Base-by-base conservation (phyloP, 768 basidiomycete genomes). In the Boletus bicolor region DNA sequence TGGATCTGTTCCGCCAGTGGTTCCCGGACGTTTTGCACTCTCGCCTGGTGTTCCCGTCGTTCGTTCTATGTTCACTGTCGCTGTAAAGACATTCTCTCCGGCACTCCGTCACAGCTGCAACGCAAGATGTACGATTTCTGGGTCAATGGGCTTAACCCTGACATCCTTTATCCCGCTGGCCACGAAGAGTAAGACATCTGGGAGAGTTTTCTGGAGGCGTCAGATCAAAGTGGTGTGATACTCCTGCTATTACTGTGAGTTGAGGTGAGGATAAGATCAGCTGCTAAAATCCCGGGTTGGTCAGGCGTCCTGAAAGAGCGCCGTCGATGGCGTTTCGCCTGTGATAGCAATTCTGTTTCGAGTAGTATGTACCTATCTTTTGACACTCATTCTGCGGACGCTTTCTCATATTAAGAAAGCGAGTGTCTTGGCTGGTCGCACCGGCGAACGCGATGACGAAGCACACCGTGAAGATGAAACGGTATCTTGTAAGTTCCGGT, bases 391-490 rank as follows among this genome's bases (percentile, higher is more conserved):
- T 38, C 46, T 21, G 37, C 46, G 32, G 17, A 34, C 9, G n/a
- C n/a, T 34, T 21, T 26, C 44, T 54, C 30, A 3, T 7, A 26
- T 37, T 7, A 30, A 44, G 6, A 10, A 24, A n/a, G 36, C 10
- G 24, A 8, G 36, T 35, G 49, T 30, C 30, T 44, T 24, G 38
- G 48, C 32, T 48, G 30, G n/a, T 30, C 15, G 19, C 3, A n/a
- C n/a, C n/a, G n/a, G n/a, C n/a, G n/a, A n/a, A n/a, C n/a, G n/a
- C n/a, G 41, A 56, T 41, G 37, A 32, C 54, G 59, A 61, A 41
- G 59, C 19, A 37, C 59, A 37, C 59, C 26, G 30, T 21, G 42
- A 41, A 26, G 17, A 36, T 37, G 42, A 51, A 57, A 44, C 49
- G 38, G 26, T 17, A 17, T 26, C 48, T 49, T 12, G 15, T 24